phyloP scores from a whole-genome alignment of 805 yeast genomes.

The Kodamaea hsintzibuensis region DNA sequence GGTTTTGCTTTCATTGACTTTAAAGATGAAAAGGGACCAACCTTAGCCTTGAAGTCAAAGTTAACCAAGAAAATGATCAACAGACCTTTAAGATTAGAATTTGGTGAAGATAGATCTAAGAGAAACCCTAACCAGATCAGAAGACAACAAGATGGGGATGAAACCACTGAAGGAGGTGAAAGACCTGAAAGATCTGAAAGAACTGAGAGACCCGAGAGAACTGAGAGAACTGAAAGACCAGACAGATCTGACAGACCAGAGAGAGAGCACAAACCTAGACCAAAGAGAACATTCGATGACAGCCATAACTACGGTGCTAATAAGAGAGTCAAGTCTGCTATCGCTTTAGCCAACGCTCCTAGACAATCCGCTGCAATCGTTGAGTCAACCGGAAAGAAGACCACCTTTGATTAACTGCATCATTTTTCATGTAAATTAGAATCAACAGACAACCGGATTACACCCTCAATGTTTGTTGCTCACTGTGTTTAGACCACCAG shows the following conservation, averaged over 20 bases:
- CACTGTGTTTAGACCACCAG: background rate
- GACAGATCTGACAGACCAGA: conserved; percentile 22
- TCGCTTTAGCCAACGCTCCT: conserved; percentile 85
- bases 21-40: conserved; percentile 75
- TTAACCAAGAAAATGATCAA: conserved; percentile 65
- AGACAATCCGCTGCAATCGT: conserved; percentile 89
- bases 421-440: conserved; percentile 2
- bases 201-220: conserved; percentile 6
- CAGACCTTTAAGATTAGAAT: conserved; percentile 82
- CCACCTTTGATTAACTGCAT: conserved; percentile 55
- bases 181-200: conserved; percentile 23
- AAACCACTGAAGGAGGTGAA: conserved; percentile 12
- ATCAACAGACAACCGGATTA: background rate
- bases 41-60: conserved; percentile 76
- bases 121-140: conserved; percentile 50
- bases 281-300: conserved; percentile 16
- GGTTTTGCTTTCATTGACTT: conserved; percentile 95
- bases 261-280: conserved; percentile 13
- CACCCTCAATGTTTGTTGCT: no score
- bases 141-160: conserved; percentile 23
- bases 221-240: conserved; percentile 15
- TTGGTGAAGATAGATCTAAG: conserved; percentile 92
- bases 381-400: conserved; percentile 85
- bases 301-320: conserved; percentile 28
- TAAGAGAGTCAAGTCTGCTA: conserved; percentile 69